Base-by-base conservation (phyloP, 1,284 basidiomycete genomes). In the Crucibulum cyathiforme region DNA sequence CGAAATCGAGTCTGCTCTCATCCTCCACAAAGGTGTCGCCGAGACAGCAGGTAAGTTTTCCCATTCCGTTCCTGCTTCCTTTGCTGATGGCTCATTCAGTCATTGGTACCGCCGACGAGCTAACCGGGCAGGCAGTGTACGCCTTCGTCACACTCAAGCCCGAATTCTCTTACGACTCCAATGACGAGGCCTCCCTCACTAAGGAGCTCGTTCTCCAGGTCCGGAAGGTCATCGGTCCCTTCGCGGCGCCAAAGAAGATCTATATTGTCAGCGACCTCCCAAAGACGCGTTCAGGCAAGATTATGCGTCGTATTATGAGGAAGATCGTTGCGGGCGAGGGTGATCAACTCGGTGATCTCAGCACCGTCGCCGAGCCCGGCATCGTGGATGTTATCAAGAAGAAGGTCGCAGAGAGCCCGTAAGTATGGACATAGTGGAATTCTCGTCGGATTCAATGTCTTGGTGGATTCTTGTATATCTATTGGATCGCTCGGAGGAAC, bases 161-260 rank as follows among this genome's bases (percentile, higher is more conserved):
- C 77, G 94, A 96, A 74, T 98, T 96, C 80, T 79, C 86, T 51
- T 90, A 88, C 72, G 89, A 93, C 70, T 73, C 80, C 6, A 78
- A 82, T 56, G 83, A 94, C 65, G 94, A 96, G 75, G 72, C 83
- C 2, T 84, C 80, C 1, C 85, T 99, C 50, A 71, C 80, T 62
- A 98, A 98, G 79, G 97, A 98, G 78, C 88, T 98, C 62, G 86
- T 91, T 15, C 87, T 98, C 45, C 96, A 98, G 79, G 97, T 99
- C 31, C 89, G 97, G 71, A 98, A 97, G 79, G 91, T 93, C 46
- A 98, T 98, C 65, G 96, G 96, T 3, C 95, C 96, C 2, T 98
- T 98, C 76, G 96, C 97, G 0, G 90, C 93, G 10, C 96, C 96
- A 49, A 98, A 98, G 87, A 93, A 91, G 80, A 89, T 98, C 70